Conservation (phyloP, 768 basidiomycete genomes). For the Peribolospora kevripleyi region DNA sequence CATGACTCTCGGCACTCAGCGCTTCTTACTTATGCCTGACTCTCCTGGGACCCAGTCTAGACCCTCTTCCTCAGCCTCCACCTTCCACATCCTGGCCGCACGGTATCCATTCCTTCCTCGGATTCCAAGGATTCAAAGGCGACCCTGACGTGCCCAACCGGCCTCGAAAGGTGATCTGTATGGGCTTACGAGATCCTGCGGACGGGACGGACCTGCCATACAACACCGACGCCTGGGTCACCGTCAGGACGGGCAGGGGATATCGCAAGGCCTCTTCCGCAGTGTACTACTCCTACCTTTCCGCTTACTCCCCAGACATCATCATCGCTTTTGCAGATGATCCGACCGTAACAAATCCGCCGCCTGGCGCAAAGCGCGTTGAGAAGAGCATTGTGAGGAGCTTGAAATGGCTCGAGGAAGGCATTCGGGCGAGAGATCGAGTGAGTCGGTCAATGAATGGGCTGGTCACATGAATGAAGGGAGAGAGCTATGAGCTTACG, state of each 20-base stretch:
- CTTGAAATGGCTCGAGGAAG: constrained; percentile 3
- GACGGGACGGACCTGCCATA: neutral
- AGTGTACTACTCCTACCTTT: neutral
- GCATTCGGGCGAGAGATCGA: neutral
- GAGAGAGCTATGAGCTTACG: neutral
- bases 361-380: constrained; percentile 1
- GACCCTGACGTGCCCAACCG: neutral
- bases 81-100: neutral
- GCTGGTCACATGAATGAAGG: neutral
- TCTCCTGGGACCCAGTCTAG: no score
- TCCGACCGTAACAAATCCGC: neutral
- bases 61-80: neutral
- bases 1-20: no score
- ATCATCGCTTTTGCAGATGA: constrained; percentile 10
- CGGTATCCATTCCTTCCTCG: constrained; percentile 1
- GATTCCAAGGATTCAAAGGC: neutral
- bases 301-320: constrained; percentile 7
- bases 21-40: no score
- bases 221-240: neutral
- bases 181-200: neutral
- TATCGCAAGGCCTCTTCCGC: constrained; percentile 2
- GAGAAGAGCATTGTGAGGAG: constrained; percentile 6
- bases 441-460: neutral
- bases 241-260: neutral
- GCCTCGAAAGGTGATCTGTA: neutral